These are phyloP conservation scores for Pseudocercospora fuligena DNA, from an alignment of 2,329 filamentous ascomycete genomes.

Conservation along the genomic window DNA sequence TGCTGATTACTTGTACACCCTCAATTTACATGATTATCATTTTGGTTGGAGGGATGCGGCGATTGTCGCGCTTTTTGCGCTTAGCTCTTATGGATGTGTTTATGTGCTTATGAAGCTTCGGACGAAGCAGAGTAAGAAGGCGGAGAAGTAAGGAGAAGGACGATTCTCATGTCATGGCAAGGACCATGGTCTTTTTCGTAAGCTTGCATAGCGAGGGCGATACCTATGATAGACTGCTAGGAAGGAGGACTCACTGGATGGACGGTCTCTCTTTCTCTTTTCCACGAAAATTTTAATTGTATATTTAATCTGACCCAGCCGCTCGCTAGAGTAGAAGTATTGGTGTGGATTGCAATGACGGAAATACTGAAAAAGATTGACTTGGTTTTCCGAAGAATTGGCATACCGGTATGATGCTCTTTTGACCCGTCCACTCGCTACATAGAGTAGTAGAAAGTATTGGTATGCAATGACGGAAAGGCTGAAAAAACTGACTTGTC, in stretches of 20 bases:
- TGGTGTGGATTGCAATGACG: not conserved
- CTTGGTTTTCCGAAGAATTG: too few relatives aligned
- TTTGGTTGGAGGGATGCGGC: conserved; percentile 71
- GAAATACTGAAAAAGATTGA: too few relatives aligned
- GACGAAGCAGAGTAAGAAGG: conserved; percentile 49
- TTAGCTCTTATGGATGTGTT: conserved; percentile 52
- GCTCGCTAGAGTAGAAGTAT: not conserved
- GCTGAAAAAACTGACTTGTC: too few relatives aligned
- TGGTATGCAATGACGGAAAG: not conserved
- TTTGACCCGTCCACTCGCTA: too few relatives aligned
- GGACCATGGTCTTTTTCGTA: not conserved
- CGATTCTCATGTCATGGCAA: not conserved
- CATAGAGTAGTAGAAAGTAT: too few relatives aligned
- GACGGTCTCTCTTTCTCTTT: not conserved
- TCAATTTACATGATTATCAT: conserved; percentile 66
- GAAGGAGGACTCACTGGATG: not conserved
- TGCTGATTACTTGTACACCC: conserved; percentile 62
- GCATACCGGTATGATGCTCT: too few relatives aligned
- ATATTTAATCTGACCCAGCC: not conserved
- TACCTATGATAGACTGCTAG: not conserved
- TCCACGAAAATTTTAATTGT: not conserved
- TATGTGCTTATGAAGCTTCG: conserved; percentile 54
- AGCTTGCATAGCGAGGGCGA: not conserved
- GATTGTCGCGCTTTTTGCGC: conserved; percentile 61
- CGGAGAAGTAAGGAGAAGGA: conserved; percentile 33